Evolutionary conservation across 2,329 filamentous ascomycete species (phyloP).

Genomic region (Hymenoscyphus scutula): DNA sequence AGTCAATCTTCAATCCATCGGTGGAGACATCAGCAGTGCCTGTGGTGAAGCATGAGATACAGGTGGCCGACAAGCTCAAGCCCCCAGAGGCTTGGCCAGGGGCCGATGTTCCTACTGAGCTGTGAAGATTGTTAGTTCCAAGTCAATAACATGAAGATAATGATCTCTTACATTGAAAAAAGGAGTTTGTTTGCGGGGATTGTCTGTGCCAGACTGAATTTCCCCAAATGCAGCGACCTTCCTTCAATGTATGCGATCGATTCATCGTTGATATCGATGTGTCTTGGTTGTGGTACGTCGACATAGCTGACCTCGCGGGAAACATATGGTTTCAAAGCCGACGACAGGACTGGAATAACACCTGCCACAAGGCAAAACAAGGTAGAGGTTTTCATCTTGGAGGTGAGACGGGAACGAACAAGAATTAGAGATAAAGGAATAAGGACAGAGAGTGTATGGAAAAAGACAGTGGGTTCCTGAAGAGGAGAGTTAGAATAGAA

Average conservation of each 20-base stretch:
- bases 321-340: conserved; percentile 9
- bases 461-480: not conserved
- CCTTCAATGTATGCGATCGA: conserved; percentile 8
- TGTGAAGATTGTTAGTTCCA: conserved; percentile 10
- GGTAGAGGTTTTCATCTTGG: conserved; percentile 6
- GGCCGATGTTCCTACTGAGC: conserved; percentile 17
- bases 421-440: not conserved
- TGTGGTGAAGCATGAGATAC: conserved; percentile 29
- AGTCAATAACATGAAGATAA: not conserved
- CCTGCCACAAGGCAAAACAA: conserved; percentile 9
- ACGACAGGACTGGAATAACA: conserved; percentile 8
- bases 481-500: no score
- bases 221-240: conserved; percentile 7
- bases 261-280: conserved; percentile 5
- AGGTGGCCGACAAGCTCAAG: conserved; percentile 13
- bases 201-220: conserved; percentile 6
- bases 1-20: conserved; percentile 22
- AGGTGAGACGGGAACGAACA: not conserved
- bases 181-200: conserved; percentile 20
- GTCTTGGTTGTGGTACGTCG: conserved; percentile 8
- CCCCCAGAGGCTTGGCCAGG: conserved; percentile 1
- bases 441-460: not conserved
- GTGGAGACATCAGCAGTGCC: conserved; percentile 27
- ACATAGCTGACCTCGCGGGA: conserved; percentile 7
- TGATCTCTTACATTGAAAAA: conserved; percentile 24